Conservation (phyloP, 1,284 basidiomycete genomes). For the Volvariella volvacea region DNA sequence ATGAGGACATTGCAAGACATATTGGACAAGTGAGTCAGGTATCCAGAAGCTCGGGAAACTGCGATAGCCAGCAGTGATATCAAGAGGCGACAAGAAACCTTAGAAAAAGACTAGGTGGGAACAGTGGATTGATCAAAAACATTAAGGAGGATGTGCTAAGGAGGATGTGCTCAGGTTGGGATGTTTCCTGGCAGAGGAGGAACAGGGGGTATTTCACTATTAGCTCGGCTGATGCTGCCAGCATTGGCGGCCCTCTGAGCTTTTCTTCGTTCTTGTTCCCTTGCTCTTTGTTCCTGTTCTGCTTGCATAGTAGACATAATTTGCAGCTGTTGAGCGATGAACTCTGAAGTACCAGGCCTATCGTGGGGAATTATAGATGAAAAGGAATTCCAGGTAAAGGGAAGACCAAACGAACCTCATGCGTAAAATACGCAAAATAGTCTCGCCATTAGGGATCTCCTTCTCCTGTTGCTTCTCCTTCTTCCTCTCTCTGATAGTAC, state of each 20-base stretch:
- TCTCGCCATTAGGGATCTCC: constrained; percentile 73
- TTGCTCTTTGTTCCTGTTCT: constrained; percentile 62
- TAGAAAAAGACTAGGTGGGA: too few species aligned
- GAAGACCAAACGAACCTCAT: constrained; percentile 65
- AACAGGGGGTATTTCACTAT: constrained; percentile 17
- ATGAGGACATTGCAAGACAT: too few species aligned
- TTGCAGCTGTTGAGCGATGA: constrained; percentile 82
- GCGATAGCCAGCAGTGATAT: too few species aligned
- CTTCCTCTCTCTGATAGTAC: constrained; percentile 94
- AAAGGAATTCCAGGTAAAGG: background rate
- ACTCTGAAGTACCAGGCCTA: constrained; percentile 80
- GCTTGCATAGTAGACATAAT: constrained; percentile 71
- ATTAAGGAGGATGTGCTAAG: background rate
- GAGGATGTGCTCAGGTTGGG: constrained; percentile 3
- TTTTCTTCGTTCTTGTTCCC: constrained; percentile 49
- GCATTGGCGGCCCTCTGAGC: background rate
- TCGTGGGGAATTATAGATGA: constrained; percentile 6
- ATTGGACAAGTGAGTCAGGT: too few species aligned
- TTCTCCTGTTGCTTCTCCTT: constrained; percentile 83
- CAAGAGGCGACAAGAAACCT: too few species aligned
- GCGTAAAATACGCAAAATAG: constrained; percentile 86
- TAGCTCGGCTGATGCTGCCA: constrained; percentile 8
- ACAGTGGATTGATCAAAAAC: too few species aligned
- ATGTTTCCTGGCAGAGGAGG: constrained; percentile 15
- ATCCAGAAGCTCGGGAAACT: too few species aligned